phyloP scores from a whole-genome alignment of 2,329 filamentous ascomycete species.

The Penicillium janthinellum region DNA sequence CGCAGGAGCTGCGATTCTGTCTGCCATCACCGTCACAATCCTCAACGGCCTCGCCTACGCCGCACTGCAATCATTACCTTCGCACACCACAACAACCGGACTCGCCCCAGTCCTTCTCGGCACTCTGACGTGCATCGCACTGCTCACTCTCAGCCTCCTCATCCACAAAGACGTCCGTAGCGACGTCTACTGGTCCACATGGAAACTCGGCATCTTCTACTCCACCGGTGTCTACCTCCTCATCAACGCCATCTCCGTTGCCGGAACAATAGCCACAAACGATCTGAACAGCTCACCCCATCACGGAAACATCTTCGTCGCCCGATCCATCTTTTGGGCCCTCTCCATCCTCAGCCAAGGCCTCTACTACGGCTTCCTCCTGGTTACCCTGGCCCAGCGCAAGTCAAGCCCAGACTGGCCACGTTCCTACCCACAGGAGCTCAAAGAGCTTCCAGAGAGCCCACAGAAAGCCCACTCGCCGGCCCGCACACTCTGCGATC shows the following conservation, averaged over 20 bases:
- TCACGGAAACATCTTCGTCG: slow-evolving; percentile 28
- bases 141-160: slow-evolving; percentile 25
- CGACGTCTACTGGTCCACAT: slow-evolving; percentile 17
- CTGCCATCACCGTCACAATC: slow-evolving; percentile 30
- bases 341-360: slow-evolving; percentile 36
- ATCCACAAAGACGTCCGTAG: slow-evolving; percentile 23
- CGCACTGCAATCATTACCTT: slow-evolving; percentile 22
- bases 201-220: slow-evolving; percentile 23
- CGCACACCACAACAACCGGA: slow-evolving; percentile 22
- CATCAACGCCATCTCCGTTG: slow-evolving; percentile 28
- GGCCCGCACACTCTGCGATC: slow-evolving; percentile 12
- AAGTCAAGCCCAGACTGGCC: slow-evolving; percentile 26
- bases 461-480: slow-evolving; percentile 15
- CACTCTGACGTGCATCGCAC: slow-evolving; percentile 28
- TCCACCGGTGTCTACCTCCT: slow-evolving; percentile 29
- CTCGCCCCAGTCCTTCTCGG: slow-evolving; percentile 29
- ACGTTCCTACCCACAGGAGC: slow-evolving; percentile 27
- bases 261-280: slow-evolving; percentile 32
- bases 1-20: slow-evolving; percentile 27
- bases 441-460: slow-evolving; percentile 23
- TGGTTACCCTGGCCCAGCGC: slow-evolving; percentile 18
- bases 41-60: slow-evolving; percentile 34
- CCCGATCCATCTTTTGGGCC: slow-evolving; percentile 41
- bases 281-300: slow-evolving; percentile 11
- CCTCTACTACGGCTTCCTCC: slow-evolving; percentile 34